Evolutionary conservation across 1,284 basidiomycete species (phyloP).

Genomic region (Tilletia indica): DNA sequence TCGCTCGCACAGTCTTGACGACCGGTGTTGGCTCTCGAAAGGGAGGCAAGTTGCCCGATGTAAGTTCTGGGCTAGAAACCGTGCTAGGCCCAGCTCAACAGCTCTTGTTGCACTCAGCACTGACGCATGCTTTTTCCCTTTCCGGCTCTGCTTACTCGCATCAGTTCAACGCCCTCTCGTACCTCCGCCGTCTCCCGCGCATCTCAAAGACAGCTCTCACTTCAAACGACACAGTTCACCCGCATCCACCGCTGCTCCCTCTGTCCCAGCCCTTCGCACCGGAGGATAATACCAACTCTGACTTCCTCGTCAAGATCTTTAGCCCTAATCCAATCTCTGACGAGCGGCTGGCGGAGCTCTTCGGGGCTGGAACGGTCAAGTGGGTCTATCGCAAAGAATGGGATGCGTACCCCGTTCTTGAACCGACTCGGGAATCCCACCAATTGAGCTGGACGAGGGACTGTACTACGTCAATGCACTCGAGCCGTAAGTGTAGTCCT

Average conservation of each 20-base stretch:
- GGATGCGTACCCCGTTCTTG: constrained; percentile 64
- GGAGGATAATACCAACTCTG: constrained; percentile 57
- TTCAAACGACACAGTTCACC: background rate
- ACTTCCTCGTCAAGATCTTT: constrained; percentile 65
- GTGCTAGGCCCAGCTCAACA: too few species aligned
- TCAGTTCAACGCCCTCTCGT: constrained; percentile 13
- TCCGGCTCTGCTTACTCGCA: too few species aligned
- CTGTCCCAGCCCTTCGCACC: constrained; percentile 62
- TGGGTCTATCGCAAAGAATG: constrained; percentile 81
- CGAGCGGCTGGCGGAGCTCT: constrained; percentile 64
- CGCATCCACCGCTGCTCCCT: background rate
- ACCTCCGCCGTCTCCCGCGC: constrained; percentile 6
- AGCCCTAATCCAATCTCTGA: constrained; percentile 68
- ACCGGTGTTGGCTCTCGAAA: constrained; percentile 39
- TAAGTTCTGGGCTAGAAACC: background rate
- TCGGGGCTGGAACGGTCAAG: constrained; percentile 41
- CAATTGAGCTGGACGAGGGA: constrained; percentile 71
- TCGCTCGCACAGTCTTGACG: constrained; percentile 74
- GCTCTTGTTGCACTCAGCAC: background rate
- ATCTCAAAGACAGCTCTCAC: background rate
- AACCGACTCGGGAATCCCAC: constrained; percentile 69
- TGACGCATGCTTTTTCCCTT: background rate
- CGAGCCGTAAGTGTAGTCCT: constrained; percentile 59
- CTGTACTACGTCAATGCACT: constrained; percentile 87
- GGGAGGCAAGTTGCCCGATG: constrained; percentile 19